phyloP scores from a whole-genome alignment of 352 stramenopile species.

The Globisporangium radiosum region DNA sequence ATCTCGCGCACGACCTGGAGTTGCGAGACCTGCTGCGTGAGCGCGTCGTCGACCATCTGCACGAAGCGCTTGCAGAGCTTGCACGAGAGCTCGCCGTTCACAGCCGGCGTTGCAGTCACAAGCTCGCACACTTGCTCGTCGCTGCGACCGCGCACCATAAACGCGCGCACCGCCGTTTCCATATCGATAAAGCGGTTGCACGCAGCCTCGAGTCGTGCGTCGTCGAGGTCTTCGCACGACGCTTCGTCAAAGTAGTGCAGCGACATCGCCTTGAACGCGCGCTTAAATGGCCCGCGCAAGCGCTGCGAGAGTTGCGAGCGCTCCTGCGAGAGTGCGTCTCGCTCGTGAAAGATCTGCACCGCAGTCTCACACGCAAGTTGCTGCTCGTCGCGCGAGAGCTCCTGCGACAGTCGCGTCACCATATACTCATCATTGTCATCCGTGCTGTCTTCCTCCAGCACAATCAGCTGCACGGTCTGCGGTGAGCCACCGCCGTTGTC shows the following conservation, averaged over 20 bases:
- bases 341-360: conserved; percentile 37
- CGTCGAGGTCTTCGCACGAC: conserved; percentile 43
- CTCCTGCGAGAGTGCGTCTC: conserved; percentile 25
- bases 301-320: conserved; percentile 23
- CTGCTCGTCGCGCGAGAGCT: conserved; percentile 21
- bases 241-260: conserved; percentile 33
- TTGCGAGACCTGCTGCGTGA: conserved; percentile 47
- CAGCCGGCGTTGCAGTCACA: conserved; percentile 7
- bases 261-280: conserved; percentile 34
- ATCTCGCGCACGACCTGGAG: conserved; percentile 66
- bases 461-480: conserved; percentile 22
- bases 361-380: conserved; percentile 39
- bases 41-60: conserved; percentile 57
- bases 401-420: not conserved
- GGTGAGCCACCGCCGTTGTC: not conserved
- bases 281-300: conserved; percentile 30
- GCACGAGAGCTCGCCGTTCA: conserved; percentile 41
- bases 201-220: conserved; percentile 23
- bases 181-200: conserved; percentile 37
- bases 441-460: conserved; percentile 20
- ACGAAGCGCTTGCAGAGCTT: conserved; percentile 75
- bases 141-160: conserved; percentile 31
- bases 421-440: conserved; percentile 4
- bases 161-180: conserved; percentile 34
- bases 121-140: conserved; percentile 47